These are phyloP conservation scores for Penicillium diatomitis DNA, from an alignment of 495 filamentous ascomycete genomes.

Conservation along the genomic window DNA sequence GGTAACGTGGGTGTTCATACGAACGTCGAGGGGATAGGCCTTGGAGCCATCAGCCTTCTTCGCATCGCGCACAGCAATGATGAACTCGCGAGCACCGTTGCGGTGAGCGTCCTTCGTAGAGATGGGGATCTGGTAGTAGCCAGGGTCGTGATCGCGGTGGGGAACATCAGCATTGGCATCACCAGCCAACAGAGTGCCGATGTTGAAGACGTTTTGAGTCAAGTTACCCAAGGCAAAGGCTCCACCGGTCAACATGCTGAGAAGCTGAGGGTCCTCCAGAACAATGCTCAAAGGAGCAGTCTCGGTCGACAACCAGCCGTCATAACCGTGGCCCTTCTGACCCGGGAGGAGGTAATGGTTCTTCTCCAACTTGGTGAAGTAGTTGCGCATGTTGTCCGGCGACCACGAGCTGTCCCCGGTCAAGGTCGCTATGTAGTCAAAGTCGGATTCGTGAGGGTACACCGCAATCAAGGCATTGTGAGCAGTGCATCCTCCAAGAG, in stretches of 20 bases:
- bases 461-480: conserved; percentile 39
- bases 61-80: conserved; percentile 42
- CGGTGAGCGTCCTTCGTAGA: conserved; percentile 36
- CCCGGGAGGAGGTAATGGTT: conserved; percentile 40
- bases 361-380: conserved; percentile 39
- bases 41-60: conserved; percentile 38
- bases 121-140: conserved; percentile 47
- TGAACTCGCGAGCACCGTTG: conserved; percentile 42
- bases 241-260: conserved; percentile 40
- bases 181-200: conserved; percentile 35
- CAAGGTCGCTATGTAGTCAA: conserved; percentile 32
- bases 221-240: conserved; percentile 40
- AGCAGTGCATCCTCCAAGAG: conserved; percentile 37
- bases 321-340: conserved; percentile 41
- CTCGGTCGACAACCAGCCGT: conserved; percentile 48
- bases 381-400: conserved; percentile 33
- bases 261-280: conserved; percentile 41
- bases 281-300: conserved; percentile 39
- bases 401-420: conserved; percentile 38
- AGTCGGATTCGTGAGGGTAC: conserved; percentile 35
- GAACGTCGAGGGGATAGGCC: conserved; percentile 49
- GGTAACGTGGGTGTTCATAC: conserved; percentile 53
- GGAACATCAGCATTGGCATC: conserved; percentile 44
- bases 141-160: conserved; percentile 28
- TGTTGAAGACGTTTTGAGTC: conserved; percentile 27